phyloP scores from a whole-genome alignment of 768 basidiomycete genomes.

The Tephrocybe rancida region DNA sequence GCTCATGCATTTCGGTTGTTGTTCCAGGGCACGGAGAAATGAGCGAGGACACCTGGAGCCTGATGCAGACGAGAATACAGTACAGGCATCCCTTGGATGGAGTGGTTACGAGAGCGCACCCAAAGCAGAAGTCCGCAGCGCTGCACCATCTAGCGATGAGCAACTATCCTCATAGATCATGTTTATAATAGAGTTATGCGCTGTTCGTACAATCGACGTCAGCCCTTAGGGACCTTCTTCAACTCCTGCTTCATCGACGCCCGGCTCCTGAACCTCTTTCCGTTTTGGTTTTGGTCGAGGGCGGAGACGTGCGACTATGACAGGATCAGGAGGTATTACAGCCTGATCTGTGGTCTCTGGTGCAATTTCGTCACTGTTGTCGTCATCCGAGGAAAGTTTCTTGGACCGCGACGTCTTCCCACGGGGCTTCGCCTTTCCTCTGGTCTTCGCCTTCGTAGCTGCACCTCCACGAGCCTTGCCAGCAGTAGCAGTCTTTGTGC shows the following conservation, averaged over 20 bases:
- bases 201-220: constrained; percentile 1
- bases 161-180: constrained; percentile 9
- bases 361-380: constrained; percentile 5
- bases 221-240: background rate
- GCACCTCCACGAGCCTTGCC: constrained; percentile 11
- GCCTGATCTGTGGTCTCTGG: background rate
- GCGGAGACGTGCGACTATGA: constrained; percentile 27
- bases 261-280: background rate
- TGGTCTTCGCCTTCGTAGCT: constrained; percentile 8
- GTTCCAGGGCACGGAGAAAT: constrained; percentile 80
- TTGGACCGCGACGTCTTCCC: constrained; percentile 8
- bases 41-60: constrained; percentile 85
- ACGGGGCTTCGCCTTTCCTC: constrained; percentile 10
- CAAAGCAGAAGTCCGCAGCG: constrained; percentile 32
- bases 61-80: constrained; percentile 78
- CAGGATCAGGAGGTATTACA: constrained; percentile 20
- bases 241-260: background rate
- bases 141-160: background rate
- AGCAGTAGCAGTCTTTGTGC: constrained; percentile 21
- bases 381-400: constrained; percentile 10
- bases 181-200: constrained; percentile 3
- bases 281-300: constrained; percentile 34
- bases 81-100: constrained; percentile 83
- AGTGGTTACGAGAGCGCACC: constrained; percentile 59
- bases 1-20: background rate